Conservation (phyloP, 1,284 basidiomycete genomes). For the Ceratobasidium sp. region DNA sequence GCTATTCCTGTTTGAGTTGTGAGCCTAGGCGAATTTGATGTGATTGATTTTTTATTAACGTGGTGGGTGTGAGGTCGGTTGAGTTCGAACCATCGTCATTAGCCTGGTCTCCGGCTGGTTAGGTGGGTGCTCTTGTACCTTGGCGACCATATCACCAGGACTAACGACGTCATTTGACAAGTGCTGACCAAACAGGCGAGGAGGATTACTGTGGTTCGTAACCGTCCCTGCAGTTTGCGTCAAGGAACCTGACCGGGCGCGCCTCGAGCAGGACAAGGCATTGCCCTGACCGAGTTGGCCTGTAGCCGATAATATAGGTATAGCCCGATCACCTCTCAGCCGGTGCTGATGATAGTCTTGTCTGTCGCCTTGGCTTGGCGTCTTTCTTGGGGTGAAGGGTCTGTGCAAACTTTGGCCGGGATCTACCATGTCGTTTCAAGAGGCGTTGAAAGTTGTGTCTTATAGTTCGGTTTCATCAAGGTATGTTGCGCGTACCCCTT, state of each 20-base stretch:
- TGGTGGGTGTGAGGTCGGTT: not conserved
- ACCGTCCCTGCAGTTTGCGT: no score
- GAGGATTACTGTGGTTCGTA: no score
- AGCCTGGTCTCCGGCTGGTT: no score
- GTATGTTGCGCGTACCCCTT: not conserved
- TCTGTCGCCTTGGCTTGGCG: constrained; percentile 7
- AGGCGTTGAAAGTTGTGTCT: constrained; percentile 18
- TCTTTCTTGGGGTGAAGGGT: not conserved
- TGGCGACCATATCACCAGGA: no score
- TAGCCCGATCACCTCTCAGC: no score
- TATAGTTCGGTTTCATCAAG: not conserved
- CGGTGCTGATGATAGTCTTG: constrained; percentile 15
- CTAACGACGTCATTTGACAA: no score
- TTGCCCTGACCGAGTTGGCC: no score
- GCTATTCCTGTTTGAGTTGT: not conserved
- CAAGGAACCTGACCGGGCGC: no score
- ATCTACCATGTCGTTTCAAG: constrained; percentile 13
- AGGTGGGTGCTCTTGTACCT: no score
- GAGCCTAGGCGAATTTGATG: constrained; percentile 16
- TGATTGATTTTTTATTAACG: constrained; percentile 17
- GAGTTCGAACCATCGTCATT: not conserved
- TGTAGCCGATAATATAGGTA: no score
- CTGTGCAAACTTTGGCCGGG: not conserved
- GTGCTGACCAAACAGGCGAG: no score
- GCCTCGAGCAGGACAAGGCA: no score